Conservation (phyloP, 169 alveolate species). For the Blepharisma undulans region DNA sequence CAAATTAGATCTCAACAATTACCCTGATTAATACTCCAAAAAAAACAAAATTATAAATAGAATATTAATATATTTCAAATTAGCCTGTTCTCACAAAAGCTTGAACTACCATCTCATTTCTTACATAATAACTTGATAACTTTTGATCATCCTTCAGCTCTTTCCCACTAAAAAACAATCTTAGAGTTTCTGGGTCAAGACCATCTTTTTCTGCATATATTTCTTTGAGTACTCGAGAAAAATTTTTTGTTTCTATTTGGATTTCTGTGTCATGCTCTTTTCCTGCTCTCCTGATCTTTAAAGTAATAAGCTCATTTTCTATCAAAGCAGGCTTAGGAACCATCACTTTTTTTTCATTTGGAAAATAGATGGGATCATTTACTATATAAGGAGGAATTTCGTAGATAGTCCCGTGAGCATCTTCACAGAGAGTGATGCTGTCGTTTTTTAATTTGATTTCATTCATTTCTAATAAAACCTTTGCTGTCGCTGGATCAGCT, state of each 20-base stretch:
- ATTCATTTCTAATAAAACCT: background rate
- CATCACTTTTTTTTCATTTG: background rate
- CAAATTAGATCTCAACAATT: too few relatives aligned
- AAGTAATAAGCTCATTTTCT: background rate
- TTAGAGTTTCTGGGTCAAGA: background rate
- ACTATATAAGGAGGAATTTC: constrained; percentile 27
- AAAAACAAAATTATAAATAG: background rate
- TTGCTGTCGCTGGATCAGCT: constrained; percentile 32
- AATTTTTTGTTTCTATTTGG: background rate
- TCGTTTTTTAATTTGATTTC: background rate
- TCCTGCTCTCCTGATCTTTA: background rate
- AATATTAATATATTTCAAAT: background rate
- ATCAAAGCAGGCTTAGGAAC: background rate
- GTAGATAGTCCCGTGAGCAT: constrained; percentile 5
- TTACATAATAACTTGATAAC: background rate
- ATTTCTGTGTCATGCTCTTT: background rate
- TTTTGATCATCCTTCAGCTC: constrained; percentile 31
- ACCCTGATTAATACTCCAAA: too few relatives aligned
- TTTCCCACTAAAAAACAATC: constrained; percentile 34
- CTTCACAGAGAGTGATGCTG: background rate
- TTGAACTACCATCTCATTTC: constrained; percentile 38
- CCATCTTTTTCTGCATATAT: constrained; percentile 37
- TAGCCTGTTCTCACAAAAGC: background rate
- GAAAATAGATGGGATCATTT: constrained; percentile 23
- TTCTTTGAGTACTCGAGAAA: background rate